These are phyloP conservation scores for Lumnitzera racemosa DNA, from an alignment of 345 rosid genomes.

Conservation along the genomic window DNA sequence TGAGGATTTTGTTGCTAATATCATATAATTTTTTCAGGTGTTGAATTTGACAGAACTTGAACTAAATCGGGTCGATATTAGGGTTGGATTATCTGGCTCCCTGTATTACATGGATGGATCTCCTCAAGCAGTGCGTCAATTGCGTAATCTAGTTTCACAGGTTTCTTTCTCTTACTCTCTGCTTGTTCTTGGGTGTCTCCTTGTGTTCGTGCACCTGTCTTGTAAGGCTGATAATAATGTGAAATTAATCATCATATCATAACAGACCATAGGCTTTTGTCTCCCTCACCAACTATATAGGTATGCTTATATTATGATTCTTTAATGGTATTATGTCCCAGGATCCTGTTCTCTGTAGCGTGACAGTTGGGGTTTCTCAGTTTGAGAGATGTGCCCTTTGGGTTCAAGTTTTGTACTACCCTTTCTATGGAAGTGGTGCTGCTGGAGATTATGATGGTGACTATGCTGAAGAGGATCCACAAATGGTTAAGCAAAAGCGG, in stretches of 20 bases:
- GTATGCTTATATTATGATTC: constrained; percentile 6
- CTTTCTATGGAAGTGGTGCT: constrained; percentile 85
- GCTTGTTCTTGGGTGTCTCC: constrained; percentile 1
- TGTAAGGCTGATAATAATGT: too few relatives aligned
- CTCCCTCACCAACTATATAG: background rate
- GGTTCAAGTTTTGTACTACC: constrained; percentile 95
- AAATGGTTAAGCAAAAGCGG: constrained; percentile 71
- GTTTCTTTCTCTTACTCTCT: constrained; percentile 31
- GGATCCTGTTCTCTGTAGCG: constrained; percentile 94
- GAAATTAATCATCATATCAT: too few relatives aligned
- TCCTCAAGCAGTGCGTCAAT: constrained; percentile 91
- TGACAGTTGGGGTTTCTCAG: constrained; percentile 93
- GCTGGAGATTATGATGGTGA: constrained; percentile 78
- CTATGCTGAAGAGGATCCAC: constrained; percentile 86
- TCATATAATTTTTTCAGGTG: constrained; percentile 41
- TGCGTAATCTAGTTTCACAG: constrained; percentile 92
- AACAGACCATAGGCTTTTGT: too few relatives aligned
- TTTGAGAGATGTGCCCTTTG: constrained; percentile 93
- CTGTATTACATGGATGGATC: constrained; percentile 95
- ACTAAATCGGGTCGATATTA: constrained; percentile 81
- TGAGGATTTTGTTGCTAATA: constrained; percentile 7
- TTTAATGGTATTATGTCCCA: constrained; percentile 19
- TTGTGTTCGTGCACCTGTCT: background rate
- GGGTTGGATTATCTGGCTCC: constrained; percentile 93
- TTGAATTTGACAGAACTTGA: constrained; percentile 91